A percentile compares a stretch with the other conserved stretches of the same genome.
Conservation (phyloP, 176 grass and related monocot genomes). For the Saccharum spontaneum region DNA sequence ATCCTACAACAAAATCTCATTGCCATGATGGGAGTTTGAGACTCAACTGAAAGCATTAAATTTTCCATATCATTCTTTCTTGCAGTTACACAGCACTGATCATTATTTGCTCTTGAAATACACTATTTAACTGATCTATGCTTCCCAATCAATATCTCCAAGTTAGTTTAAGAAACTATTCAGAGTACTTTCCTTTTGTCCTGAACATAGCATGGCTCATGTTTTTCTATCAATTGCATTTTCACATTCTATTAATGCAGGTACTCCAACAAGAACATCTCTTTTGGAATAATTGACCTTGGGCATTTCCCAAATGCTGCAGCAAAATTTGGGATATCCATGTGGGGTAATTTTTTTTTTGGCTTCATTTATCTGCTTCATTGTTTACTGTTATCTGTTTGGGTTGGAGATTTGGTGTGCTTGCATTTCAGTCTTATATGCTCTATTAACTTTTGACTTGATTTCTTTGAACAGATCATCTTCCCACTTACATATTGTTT, state of each 20-base stretch:
- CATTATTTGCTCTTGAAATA: slow-evolving; percentile 4
- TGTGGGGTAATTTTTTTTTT: slow-evolving; percentile 64
- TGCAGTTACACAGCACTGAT: not conserved
- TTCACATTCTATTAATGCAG: slow-evolving; percentile 47
- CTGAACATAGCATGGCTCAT: slow-evolving; percentile 15
- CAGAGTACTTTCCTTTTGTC: slow-evolving; percentile 1
- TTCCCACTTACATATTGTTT: slow-evolving; percentile 97
- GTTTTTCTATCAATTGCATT: not conserved
- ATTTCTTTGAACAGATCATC: slow-evolving; percentile 66
- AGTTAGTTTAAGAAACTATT: slow-evolving; percentile 26
- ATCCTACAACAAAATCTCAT: not conserved
- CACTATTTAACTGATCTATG: slow-evolving; percentile 1
- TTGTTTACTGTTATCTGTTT: slow-evolving; percentile 19
- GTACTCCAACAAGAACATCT: slow-evolving; percentile 90
- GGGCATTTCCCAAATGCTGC: slow-evolving; percentile 99
- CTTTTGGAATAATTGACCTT: slow-evolving; percentile 93
- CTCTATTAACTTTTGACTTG: slow-evolving; percentile 13
- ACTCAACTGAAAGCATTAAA: not conserved
- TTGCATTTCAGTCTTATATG: slow-evolving; percentile 13
- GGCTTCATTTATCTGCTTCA: not conserved
- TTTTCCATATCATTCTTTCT: not conserved
- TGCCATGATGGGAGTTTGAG: not conserved
- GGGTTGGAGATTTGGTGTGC: not conserved
- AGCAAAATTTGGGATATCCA: slow-evolving; percentile 87
- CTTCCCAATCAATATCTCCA: slow-evolving; percentile 15